Conservation (phyloP, 2,329 filamentous ascomycete genomes). For the Colletotrichum tamarilloi region DNA sequence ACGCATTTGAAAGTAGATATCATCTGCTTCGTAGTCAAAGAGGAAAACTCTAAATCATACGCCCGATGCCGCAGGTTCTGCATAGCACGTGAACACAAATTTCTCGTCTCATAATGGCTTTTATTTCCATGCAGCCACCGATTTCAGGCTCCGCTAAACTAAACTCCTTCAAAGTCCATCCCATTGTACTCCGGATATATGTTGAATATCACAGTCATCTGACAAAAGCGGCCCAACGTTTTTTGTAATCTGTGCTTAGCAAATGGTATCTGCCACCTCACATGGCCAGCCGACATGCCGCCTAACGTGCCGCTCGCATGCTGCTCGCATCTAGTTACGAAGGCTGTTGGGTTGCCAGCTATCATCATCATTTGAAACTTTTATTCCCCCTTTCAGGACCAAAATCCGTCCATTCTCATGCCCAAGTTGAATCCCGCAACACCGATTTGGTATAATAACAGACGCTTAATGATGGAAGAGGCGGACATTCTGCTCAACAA, state of each 20-base stretch:
- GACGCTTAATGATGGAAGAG: conserved; percentile 88
- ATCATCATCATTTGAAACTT: conserved; percentile 6
- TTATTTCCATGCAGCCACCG: conserved; percentile 4
- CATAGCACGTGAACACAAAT: neutral
- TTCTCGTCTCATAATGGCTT: neutral
- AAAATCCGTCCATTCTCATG: conserved; percentile 15
- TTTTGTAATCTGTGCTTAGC: neutral
- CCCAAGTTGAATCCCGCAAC: conserved; percentile 28
- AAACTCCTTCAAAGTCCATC: conserved; percentile 2
- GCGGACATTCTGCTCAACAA: conserved; percentile 93
- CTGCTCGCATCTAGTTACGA: neutral
- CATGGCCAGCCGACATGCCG: neutral
- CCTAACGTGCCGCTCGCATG: neutral
- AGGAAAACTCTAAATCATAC: conserved; percentile 4
- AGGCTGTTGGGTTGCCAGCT: neutral
- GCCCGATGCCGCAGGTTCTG: neutral
- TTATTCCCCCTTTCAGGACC: conserved; percentile 1
- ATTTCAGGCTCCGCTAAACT: conserved; percentile 6
- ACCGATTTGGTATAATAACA: conserved; percentile 18
- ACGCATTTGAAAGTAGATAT: neutral
- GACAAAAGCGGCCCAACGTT: neutral
- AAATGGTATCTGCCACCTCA: neutral
- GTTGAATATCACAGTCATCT: conserved; percentile 31
- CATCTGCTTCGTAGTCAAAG: neutral
- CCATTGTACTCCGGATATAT: conserved; percentile 32